A percentile compares a stretch with the other conserved stretches of the same genome.
phyloP scores from a whole-genome alignment of 1,284 basidiomycete genomes.

The Leccinum insigne region DNA sequence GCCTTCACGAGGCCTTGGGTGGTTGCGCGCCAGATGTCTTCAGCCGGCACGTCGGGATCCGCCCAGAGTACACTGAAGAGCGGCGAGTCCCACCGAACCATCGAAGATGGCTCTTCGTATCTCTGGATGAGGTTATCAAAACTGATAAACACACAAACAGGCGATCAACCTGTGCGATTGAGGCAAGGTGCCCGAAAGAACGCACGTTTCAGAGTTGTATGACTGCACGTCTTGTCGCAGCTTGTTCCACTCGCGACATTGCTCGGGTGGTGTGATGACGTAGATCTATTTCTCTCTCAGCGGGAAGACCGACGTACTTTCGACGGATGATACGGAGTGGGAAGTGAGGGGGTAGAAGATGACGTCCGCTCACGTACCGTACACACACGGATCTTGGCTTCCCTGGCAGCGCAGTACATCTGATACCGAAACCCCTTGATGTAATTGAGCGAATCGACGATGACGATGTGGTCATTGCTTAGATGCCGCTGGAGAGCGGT shows the following conservation, averaged over 20 bases:
- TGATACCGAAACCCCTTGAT: constrained; percentile 99
- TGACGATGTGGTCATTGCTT: constrained; percentile 73
- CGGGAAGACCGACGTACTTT: not conserved
- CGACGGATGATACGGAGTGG: not conserved
- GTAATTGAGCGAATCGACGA: constrained; percentile 93
- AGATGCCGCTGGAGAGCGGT: constrained; percentile 82
- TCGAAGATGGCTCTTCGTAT: constrained; percentile 95
- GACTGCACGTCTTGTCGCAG: constrained; percentile 45
- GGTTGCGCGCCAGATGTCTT: constrained; percentile 81
- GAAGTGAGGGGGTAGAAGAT: not conserved
- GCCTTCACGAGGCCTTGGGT: constrained; percentile 79
- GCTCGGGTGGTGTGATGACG: constrained; percentile 77
- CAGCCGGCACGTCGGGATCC: constrained; percentile 67
- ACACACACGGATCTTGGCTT: constrained; percentile 82
- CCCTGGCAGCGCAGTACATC: constrained; percentile 94
- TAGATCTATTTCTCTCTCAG: constrained; percentile 53
- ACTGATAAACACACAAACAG: constrained; percentile 39
- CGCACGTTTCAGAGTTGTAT: constrained; percentile 77
- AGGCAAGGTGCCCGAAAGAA: constrained; percentile 10
- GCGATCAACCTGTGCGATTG: not conserved
- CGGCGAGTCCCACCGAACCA: constrained; percentile 97
- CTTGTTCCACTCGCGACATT: constrained; percentile 79
- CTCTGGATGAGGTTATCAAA: constrained; percentile 89
- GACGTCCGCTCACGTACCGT: constrained; percentile 63
- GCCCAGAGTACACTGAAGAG: constrained; percentile 84